Conservation (phyloP, 805 yeast genomes). For the Lipomyces lipofer region DNA sequence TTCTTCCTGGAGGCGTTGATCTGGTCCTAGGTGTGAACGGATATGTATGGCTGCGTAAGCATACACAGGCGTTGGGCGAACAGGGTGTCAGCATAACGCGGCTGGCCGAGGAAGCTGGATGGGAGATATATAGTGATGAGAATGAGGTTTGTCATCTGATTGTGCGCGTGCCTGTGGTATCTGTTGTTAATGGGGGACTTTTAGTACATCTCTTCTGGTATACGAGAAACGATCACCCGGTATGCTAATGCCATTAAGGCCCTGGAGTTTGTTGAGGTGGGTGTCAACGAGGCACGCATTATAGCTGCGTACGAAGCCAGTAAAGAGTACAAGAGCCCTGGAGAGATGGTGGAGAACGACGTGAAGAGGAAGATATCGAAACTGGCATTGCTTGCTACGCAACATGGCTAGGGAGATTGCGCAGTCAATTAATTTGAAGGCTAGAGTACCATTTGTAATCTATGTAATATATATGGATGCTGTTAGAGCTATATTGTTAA, state of each 20-base stretch:
- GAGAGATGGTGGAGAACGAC: slow-evolving; percentile 70
- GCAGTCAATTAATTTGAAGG: too few species aligned
- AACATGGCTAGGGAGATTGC: too few species aligned
- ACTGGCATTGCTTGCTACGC: slow-evolving; percentile 8
- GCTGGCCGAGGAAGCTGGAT: slow-evolving; percentile 86
- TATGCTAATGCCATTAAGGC: slow-evolving; percentile 84
- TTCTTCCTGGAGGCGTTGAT: slow-evolving; percentile 91
- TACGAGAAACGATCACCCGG: slow-evolving; percentile 74
- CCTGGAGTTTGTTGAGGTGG: slow-evolving; percentile 78
- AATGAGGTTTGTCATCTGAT: slow-evolving; percentile 49
- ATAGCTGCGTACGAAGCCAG: slow-evolving; percentile 86
- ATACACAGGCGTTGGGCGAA: slow-evolving; percentile 20
- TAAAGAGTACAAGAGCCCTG: slow-evolving; percentile 68
- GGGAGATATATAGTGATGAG: slow-evolving; percentile 91
- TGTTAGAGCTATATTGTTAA: too few species aligned
- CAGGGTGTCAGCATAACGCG: slow-evolving; percentile 58
- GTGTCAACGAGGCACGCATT: slow-evolving; percentile 79
- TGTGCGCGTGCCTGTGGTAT: too few species aligned
- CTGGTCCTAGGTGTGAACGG: slow-evolving; percentile 94
- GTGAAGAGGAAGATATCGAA: slow-evolving; percentile 47
- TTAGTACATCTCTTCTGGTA: slow-evolving; percentile 52
- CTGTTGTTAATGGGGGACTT: slow-evolving; percentile 46
- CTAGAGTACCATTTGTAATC: too few species aligned
- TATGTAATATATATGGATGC: too few species aligned
- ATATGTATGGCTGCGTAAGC: slow-evolving; percentile 82